A percentile compares a stretch with the other conserved stretches of the same genome.
Conservation (phyloP, 2,329 filamentous ascomycete species). For the Penicillium sp. region DNA sequence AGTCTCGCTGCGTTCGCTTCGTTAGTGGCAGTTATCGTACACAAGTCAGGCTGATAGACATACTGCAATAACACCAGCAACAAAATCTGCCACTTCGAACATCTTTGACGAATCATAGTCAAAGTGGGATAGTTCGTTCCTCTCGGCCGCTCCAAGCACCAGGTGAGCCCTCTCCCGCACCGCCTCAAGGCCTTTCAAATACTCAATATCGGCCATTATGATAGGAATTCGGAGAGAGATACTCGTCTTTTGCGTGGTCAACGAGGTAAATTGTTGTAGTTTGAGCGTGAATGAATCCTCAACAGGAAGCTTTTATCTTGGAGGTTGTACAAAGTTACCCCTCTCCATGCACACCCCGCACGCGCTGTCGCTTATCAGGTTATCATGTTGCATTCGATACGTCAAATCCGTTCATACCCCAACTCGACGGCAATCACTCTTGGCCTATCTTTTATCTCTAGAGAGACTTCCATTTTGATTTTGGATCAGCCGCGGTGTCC, state of each 20-base stretch:
- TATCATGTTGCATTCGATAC: constrained; percentile 5
- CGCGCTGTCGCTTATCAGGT: constrained; percentile 2
- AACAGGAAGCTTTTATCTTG: not conserved
- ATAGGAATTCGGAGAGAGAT: not conserved
- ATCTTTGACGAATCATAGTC: constrained; percentile 49
- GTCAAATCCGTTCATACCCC: not conserved
- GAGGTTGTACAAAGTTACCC: constrained; percentile 7
- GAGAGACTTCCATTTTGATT: not conserved
- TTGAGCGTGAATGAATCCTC: not conserved
- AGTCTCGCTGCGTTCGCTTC: constrained; percentile 52
- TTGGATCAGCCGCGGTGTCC: not conserved
- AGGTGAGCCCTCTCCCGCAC: constrained; percentile 37
- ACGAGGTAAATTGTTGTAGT: too few relatives aligned
- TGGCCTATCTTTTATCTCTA: not conserved
- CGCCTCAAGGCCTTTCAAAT: constrained; percentile 38
- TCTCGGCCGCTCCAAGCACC: constrained; percentile 46
- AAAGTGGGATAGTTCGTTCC: constrained; percentile 51
- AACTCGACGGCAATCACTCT: not conserved
- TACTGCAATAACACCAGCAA: constrained; percentile 53
- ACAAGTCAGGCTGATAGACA: not conserved
- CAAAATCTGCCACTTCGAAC: constrained; percentile 51
- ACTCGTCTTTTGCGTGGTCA: not conserved
- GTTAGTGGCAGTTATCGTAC: not conserved
- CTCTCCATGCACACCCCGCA: constrained; percentile 7
- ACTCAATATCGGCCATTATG: constrained; percentile 32